phyloP scores from a whole-genome alignment of 169 alveolate species.

The Cryptosporidium parvum region DNA sequence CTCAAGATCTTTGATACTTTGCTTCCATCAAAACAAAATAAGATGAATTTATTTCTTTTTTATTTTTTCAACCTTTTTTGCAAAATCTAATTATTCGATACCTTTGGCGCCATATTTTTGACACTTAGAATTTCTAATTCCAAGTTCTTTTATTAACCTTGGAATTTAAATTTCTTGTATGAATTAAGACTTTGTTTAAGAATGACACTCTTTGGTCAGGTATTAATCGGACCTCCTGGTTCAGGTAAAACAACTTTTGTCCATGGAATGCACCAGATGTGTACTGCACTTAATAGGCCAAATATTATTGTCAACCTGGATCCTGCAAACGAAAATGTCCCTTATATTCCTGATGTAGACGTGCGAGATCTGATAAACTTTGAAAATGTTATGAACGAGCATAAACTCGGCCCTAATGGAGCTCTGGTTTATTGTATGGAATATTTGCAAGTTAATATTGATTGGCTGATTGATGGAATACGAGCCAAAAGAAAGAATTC shows the following conservation, averaged over 20 bases:
- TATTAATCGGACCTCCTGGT: constrained; percentile 96
- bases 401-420: constrained; percentile 96
- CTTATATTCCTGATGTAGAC: constrained; percentile 88
- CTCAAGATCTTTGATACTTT: constrained; percentile 16
- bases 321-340: constrained; percentile 91
- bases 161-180: background rate
- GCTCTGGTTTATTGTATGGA: constrained; percentile 94
- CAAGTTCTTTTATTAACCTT: background rate
- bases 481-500: constrained; percentile 79
- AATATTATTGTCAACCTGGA: constrained; percentile 89
- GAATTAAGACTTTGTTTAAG: background rate
- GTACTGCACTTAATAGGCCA: constrained; percentile 84
- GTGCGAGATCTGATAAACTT: constrained; percentile 90
- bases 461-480: constrained; percentile 87
- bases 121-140: background rate
- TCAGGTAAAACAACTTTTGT: constrained; percentile 94
- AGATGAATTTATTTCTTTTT: background rate
- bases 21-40: background rate
- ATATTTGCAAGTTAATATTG: constrained; percentile 89
- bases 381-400: constrained; percentile 88
- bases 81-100: constrained; percentile 31
- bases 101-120: constrained; percentile 49
- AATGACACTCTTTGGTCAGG: constrained; percentile 88
- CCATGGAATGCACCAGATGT: constrained; percentile 90
- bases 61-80: background rate